Conservation (phyloP, 2,329 filamentous ascomycete genomes). For the Scytalidium sp. region DNA sequence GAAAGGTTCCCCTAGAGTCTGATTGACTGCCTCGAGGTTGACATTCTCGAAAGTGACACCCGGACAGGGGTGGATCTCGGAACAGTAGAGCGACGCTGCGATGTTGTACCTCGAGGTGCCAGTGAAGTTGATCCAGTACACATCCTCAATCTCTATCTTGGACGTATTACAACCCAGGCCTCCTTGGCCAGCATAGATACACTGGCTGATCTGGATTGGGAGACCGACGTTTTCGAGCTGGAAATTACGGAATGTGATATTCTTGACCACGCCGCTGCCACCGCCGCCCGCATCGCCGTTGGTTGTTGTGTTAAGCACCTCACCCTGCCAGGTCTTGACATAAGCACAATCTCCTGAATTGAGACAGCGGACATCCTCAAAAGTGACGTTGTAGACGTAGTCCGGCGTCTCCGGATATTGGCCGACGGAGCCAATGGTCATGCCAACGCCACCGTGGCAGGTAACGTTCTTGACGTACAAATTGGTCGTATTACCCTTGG, state of each 20-base stretch:
- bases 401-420: slow-evolving; percentile 53
- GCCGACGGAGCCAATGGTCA: slow-evolving; percentile 56
- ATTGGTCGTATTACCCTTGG: slow-evolving; percentile 57
- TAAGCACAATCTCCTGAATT: slow-evolving; percentile 51
- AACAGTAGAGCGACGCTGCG: neutral
- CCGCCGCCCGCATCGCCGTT: slow-evolving; percentile 36
- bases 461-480: slow-evolving; percentile 57
- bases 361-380: slow-evolving; percentile 48
- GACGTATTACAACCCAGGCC: slow-evolving; percentile 51
- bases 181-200: slow-evolving; percentile 34
- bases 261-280: slow-evolving; percentile 59
- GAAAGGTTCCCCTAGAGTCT: neutral
- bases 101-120: slow-evolving; percentile 44
- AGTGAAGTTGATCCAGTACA: slow-evolving; percentile 56
- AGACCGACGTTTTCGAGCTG: slow-evolving; percentile 56
- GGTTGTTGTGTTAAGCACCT: neutral
- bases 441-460: slow-evolving; percentile 57
- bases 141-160: slow-evolving; percentile 55
- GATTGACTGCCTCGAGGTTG: neutral
- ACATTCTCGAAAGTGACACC: neutral
- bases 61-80: neutral
- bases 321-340: slow-evolving; percentile 51
- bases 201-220: slow-evolving; percentile 31
- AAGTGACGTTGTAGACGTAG: slow-evolving; percentile 53
- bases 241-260: slow-evolving; percentile 61